phyloP scores from a whole-genome alignment of 345 rosid genomes.

The Eutrema yunnanense region DNA sequence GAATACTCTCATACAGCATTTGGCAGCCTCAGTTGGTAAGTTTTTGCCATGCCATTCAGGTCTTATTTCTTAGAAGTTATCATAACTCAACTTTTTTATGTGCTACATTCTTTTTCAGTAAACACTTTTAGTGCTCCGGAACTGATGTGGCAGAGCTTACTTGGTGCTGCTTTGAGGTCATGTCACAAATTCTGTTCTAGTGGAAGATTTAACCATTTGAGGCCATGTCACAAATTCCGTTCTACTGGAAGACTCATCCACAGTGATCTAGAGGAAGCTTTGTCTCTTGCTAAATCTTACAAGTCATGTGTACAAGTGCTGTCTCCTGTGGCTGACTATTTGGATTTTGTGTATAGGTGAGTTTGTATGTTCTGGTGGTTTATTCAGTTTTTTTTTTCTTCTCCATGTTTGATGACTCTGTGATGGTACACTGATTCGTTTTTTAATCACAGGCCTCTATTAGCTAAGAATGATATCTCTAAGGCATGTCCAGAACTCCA shows the following conservation, averaged over 20 bases:
- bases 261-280: constrained; percentile 43
- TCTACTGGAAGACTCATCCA: constrained; percentile 13
- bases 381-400: neutral
- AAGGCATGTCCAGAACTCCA: constrained; percentile 37
- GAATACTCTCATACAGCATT: constrained; percentile 42
- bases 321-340: constrained; percentile 61
- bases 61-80: neutral
- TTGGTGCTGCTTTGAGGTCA: constrained; percentile 61
- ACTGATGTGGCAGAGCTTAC: constrained; percentile 57
- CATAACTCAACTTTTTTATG: neutral
- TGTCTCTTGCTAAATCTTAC: constrained; percentile 50
- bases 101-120: constrained; percentile 32
- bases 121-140: constrained; percentile 42
- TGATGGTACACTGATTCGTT: neutral
- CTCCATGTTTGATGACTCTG: constrained; percentile 7
- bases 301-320: constrained; percentile 65
- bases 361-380: constrained; percentile 18
- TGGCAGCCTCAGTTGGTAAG: constrained; percentile 43
- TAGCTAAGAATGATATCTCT: constrained; percentile 22
- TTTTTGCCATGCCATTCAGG: neutral
- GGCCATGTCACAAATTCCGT: constrained; percentile 36
- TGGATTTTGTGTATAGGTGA: constrained; percentile 58
- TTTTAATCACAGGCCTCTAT: constrained; percentile 33
- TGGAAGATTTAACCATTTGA: constrained; percentile 29
- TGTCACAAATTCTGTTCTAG: constrained; percentile 21